Evolutionary conservation across 73 alveolate species (phyloP).

Genomic region (Symbiodinium natans): DNA sequence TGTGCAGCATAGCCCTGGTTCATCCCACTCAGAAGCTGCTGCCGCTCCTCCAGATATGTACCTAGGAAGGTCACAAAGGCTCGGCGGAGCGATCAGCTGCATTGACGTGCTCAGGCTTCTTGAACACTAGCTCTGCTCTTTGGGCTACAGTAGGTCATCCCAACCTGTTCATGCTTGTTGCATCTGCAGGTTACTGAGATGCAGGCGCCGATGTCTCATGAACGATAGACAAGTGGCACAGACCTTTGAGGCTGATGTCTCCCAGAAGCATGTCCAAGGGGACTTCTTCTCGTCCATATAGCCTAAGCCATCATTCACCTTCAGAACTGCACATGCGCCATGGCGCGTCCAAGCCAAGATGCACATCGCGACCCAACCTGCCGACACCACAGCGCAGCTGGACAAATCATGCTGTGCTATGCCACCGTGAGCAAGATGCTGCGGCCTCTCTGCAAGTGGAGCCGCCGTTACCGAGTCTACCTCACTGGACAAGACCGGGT

Average conservation of each 20-base stretch:
- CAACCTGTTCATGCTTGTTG: no score
- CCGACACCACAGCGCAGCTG: neutral
- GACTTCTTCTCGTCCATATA: constrained; percentile 34
- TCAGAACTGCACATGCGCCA: neutral
- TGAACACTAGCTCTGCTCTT: no score
- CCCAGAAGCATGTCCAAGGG: constrained; percentile 47
- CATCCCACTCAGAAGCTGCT: constrained; percentile 40
- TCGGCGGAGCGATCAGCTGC: neutral
- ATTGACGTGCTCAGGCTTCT: no score
- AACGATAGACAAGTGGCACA: neutral
- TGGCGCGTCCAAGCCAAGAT: neutral
- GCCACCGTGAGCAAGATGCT: neutral
- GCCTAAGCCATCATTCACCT: neutral
- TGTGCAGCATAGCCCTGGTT: neutral
- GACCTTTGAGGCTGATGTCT: neutral
- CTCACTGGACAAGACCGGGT: no score
- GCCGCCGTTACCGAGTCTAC: constrained; percentile 62
- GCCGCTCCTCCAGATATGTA: constrained; percentile 41
- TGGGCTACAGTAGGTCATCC: no score
- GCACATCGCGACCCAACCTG: neutral
- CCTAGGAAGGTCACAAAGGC: neutral
- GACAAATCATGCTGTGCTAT: neutral
- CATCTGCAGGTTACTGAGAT: no score
- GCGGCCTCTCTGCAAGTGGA: constrained; percentile 58
- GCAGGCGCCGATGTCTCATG: no score